Percentiles rank a stretch among this genome's conserved stretches.
Conservation (phyloP, 192 early-diverging fungal species). For the Rhizoclosmatium sp. region DNA sequence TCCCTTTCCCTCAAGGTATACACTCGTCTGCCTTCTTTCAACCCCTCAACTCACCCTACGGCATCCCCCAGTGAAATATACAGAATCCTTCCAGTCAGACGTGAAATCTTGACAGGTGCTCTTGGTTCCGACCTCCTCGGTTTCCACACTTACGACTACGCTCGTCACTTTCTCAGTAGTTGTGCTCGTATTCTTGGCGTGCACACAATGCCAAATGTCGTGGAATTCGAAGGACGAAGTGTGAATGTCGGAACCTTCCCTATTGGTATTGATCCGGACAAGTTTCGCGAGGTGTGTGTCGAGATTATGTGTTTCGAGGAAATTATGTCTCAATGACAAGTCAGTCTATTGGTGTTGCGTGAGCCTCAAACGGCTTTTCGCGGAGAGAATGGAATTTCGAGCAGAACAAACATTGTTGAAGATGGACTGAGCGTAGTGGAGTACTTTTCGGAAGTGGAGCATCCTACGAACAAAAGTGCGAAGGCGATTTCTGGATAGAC, state of each 20-base stretch:
- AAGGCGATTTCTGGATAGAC: no score
- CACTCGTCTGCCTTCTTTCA: no score
- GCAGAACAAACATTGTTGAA: no score
- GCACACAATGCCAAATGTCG: slow-evolving; percentile 90
- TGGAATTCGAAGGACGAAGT: slow-evolving; percentile 90
- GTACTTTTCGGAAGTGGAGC: no score
- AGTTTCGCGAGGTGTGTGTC: slow-evolving; percentile 76
- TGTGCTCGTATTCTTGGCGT: slow-evolving; percentile 97
- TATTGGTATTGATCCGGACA: slow-evolving; percentile 97
- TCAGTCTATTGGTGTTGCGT: no score
- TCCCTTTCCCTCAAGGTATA: slow-evolving; percentile 79
- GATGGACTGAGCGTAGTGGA: no score
- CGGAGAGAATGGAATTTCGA: no score
- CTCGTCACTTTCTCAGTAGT: slow-evolving; percentile 95
- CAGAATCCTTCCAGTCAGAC: slow-evolving; percentile 68
- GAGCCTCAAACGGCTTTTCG: no score
- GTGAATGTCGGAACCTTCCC: slow-evolving; percentile 99
- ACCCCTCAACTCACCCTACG: no score
- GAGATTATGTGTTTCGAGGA: no score
- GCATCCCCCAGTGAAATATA: slow-evolving; percentile 85
- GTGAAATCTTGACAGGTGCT: slow-evolving; percentile 92
- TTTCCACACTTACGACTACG: slow-evolving; percentile 99
- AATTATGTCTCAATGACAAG: no score
- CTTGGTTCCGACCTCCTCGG: slow-evolving; percentile 93
- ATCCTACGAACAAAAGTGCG: no score